phyloP scores from a whole-genome alignment of 345 rosid species.

The Zanthoxylum bungeanum region DNA sequence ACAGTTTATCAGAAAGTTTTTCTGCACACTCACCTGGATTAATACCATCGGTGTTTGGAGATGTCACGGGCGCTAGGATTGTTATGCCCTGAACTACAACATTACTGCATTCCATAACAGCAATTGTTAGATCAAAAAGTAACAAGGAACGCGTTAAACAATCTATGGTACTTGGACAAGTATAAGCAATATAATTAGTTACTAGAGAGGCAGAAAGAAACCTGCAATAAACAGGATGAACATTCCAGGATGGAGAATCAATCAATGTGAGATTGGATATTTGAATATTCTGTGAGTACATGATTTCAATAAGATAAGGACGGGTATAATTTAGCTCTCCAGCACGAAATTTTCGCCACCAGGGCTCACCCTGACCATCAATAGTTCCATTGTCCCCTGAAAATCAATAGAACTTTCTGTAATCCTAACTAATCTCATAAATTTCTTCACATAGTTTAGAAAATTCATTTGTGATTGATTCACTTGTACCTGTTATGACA shows the following conservation, averaged over 20 bases:
- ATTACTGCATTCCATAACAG: conserved; percentile 37
- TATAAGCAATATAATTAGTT: not conserved
- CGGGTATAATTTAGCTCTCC: conserved; percentile 53
- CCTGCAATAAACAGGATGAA: conserved; percentile 88
- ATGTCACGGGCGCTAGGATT: conserved; percentile 68
- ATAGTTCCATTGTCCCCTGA: conserved; percentile 81
- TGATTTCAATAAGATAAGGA: conserved; percentile 72
- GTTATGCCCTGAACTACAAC: conserved; percentile 65
- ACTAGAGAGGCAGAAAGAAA: not conserved
- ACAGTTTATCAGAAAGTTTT: no score
- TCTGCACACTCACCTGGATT: conserved; percentile 48
- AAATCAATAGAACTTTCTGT: not conserved
- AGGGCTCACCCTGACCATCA: conserved; percentile 79
- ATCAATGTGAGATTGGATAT: conserved; percentile 71
- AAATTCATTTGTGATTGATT: not conserved
- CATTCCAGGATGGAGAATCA: conserved; percentile 88
- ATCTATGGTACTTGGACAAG: not conserved
- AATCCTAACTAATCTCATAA: not conserved
- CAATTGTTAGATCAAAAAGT: not conserved
- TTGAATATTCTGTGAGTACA: conserved; percentile 58
- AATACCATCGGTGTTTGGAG: conserved; percentile 92
- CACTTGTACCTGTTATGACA: conserved; percentile 61
- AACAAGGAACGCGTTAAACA: not conserved
- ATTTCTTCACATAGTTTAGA: not conserved
- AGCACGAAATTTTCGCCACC: conserved; percentile 74